phyloP scores from a whole-genome alignment of 768 basidiomycete genomes.

The Hygrophorus pudorinus region DNA sequence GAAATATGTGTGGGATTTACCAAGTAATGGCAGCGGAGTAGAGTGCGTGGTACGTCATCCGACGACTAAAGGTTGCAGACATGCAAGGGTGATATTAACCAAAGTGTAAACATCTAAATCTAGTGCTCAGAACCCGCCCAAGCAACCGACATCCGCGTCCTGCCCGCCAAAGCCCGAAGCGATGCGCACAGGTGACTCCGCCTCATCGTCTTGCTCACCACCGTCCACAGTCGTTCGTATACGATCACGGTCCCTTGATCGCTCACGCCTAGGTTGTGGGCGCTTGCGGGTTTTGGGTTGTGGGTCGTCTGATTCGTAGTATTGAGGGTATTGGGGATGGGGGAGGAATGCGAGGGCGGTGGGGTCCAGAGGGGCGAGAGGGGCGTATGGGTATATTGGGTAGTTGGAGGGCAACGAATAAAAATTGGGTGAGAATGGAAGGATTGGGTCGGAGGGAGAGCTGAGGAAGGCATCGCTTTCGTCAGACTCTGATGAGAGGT shows the following conservation, averaged over 20 bases:
- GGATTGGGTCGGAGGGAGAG: conserved; percentile 16
- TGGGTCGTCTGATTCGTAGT: neutral
- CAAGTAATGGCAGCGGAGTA: no score
- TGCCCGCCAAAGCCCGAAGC: conserved; percentile 1
- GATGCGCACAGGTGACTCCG: conserved; percentile 1
- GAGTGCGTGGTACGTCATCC: no score
- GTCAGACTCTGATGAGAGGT: conserved; percentile 54
- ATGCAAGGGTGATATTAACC: no score
- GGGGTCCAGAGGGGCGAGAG: conserved; percentile 2
- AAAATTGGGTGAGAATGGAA: neutral
- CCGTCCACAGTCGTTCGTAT: conserved; percentile 2
- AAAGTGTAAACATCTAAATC: no score
- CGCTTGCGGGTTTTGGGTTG: conserved; percentile 4
- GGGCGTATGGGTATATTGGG: neutral
- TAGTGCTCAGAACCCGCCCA: conserved; percentile 7
- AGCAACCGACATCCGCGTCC: conserved; percentile 4
- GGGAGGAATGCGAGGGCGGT: conserved; percentile 4
- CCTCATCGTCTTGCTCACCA: conserved; percentile 2
- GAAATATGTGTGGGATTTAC: no score
- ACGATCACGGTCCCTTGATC: conserved; percentile 6
- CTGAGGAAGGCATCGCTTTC: conserved; percentile 47
- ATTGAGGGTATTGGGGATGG: conserved; percentile 1
- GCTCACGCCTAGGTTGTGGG: conserved; percentile 6
- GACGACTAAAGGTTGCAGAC: no score
- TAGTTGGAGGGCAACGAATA: neutral